Evolutionary conservation across 768 basidiomycete genomes (phyloP), one percentile per base, ranked within the genome.

Genomic region (Leccinum sublutescens): DNA sequence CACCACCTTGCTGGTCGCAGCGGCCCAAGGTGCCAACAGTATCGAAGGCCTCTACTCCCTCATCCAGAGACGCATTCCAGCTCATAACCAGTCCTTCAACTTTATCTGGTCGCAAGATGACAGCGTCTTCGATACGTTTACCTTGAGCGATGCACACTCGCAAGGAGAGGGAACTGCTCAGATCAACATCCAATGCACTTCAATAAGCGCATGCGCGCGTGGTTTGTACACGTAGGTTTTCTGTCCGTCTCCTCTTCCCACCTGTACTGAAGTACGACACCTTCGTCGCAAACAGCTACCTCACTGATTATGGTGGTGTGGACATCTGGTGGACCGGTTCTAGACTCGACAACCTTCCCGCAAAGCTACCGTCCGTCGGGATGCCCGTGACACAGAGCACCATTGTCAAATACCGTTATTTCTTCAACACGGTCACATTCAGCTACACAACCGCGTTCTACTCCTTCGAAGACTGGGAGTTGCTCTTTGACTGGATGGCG

Each of bases 261-360:
- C n/a, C 5, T 43, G 9, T 19, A 43, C n/a, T 43, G n/a, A 43
- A 19, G 5, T 11, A 43, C 43, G n/a, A 14, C 2, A 11, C 17
- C 43, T 17, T 23, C 14, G 19, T 10, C 10, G 36, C 15, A 33
- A 43, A 52, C 43, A 76, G 75, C 2, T 78, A 78, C 58, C 66
- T 75, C 36, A 77, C 75, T 1, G 70, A 74, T 27, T 67, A 70
- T 50, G 75, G 70, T 5, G 70, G 72, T 1, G 74, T 78, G 5
- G 77, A 78, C 51, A 78, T 78, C 49, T 78, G 75, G 74, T 78
- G 77, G 77, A 77, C 77, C 2, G 75, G 77, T 5, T 78, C 77
- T 3, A 73, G 77, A 29, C 71, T 78, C 25, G 57, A 70, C 21
- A 51, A 68, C 31, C 68, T 78, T 6, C 69, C 76, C 4, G 0